These are phyloP conservation scores for Terfezia boudieri DNA, from an alignment of 495 filamentous ascomycete species.

Conservation along the genomic window DNA sequence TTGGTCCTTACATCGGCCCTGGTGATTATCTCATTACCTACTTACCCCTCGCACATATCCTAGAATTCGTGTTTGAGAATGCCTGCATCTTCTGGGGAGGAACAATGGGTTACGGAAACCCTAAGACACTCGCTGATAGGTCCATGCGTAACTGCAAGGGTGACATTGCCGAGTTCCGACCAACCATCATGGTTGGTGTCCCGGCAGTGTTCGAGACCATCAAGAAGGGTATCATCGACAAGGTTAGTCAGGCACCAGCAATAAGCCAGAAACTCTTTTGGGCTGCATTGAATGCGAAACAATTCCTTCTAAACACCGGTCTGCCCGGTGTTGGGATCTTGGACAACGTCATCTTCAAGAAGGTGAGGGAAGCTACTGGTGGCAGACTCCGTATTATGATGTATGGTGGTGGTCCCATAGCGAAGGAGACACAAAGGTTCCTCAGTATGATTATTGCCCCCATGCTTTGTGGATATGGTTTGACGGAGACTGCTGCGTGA, in stretches of 20 bases:
- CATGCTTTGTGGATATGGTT: constrained; percentile 84
- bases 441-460: constrained; percentile 71
- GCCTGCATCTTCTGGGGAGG: constrained; percentile 81
- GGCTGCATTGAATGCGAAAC: constrained; percentile 68
- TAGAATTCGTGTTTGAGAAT: constrained; percentile 96
- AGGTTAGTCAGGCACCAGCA: constrained; percentile 53
- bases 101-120: constrained; percentile 93
- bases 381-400: constrained; percentile 58
- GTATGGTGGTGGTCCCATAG: constrained; percentile 71
- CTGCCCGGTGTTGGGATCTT: constrained; percentile 52
- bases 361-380: constrained; percentile 77
- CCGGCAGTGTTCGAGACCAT: constrained; percentile 95
- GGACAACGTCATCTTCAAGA: constrained; percentile 66
- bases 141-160: constrained; percentile 87
- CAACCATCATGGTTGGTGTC: constrained; percentile 80
- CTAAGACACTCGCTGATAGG: constrained; percentile 70
- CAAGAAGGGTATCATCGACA: constrained; percentile 86
- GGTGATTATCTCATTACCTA: constrained; percentile 80
- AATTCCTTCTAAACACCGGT: constrained; percentile 49
- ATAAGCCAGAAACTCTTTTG: constrained; percentile 74
- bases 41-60: constrained; percentile 81
- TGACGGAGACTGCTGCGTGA: constrained; percentile 63
- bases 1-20: constrained; percentile 63
- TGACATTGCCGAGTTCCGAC: constrained; percentile 84
- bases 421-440: constrained; percentile 71